Evolutionary conservation across 208 protist species (phyloP).

Genomic region (Acanthamoeba healyi): DNA sequence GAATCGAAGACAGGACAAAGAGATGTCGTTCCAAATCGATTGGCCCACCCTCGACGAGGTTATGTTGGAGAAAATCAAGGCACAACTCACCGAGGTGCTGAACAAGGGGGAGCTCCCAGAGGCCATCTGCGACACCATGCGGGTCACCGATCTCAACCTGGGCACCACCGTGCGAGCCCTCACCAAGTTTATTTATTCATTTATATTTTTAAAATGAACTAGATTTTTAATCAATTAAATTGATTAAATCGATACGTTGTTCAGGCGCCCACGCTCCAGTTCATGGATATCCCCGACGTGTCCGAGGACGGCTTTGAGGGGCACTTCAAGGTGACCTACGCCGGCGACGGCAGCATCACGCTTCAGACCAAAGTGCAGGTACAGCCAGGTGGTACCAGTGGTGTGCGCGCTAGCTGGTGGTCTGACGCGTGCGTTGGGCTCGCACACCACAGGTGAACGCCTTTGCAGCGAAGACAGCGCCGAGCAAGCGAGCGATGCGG

Average conservation of each 20-base stretch:
- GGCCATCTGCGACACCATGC: constrained; percentile 61
- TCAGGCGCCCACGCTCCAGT: background rate
- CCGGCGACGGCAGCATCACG: constrained; percentile 62
- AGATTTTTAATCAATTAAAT: background rate
- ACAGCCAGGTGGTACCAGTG: background rate
- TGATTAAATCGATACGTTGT: background rate
- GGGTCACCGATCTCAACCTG: constrained; percentile 13
- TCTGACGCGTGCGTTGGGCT: background rate
- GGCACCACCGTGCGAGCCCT: background rate
- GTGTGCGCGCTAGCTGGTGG: background rate
- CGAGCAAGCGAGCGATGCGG: constrained; percentile 52
- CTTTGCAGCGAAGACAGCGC: constrained; percentile 1
- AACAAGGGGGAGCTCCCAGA: constrained; percentile 54
- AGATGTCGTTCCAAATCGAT: constrained; percentile 65
- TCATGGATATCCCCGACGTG: constrained; percentile 52
- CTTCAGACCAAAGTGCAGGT: constrained; percentile 71
- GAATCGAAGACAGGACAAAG: background rate
- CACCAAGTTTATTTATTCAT: background rate
- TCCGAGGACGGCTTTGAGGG: constrained; percentile 47
- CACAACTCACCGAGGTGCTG: constrained; percentile 24
- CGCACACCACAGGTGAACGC: background rate
- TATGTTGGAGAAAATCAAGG: constrained; percentile 52
- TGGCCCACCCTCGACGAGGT: constrained; percentile 28
- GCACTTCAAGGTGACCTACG: constrained; percentile 41
- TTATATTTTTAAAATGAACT: too few species aligned